A percentile compares a stretch with the other conserved stretches of the same genome.
phyloP scores from a whole-genome alignment of 225 moss, liverwort and hornwort species.

The Ulota crispa region DNA sequence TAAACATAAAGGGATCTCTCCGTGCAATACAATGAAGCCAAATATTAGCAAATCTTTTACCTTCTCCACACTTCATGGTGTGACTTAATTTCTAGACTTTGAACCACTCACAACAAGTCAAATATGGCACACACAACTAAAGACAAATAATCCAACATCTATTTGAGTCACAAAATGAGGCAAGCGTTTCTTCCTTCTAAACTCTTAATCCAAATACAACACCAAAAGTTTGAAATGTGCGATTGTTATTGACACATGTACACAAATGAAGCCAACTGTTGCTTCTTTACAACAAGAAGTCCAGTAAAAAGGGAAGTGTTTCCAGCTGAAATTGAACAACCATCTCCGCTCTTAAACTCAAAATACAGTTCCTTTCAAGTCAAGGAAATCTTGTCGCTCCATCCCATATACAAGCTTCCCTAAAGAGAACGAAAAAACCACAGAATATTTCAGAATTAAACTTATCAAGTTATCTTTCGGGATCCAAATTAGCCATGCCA shows the following conservation, averaged over 20 bases:
- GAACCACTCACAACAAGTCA: too few relatives aligned
- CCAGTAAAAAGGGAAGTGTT: background rate
- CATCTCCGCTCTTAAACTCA: conserved; percentile 22
- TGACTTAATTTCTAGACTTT: too few relatives aligned
- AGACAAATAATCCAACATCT: background rate
- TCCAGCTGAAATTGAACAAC: conserved; percentile 9
- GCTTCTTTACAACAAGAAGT: conserved; percentile 22
- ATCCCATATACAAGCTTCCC: background rate
- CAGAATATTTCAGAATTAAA: background rate
- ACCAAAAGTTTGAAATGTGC: background rate
- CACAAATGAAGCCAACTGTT: conserved; percentile 12
- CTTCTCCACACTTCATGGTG: too few relatives aligned
- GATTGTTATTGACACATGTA: conserved; percentile 23
- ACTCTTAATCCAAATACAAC: background rate
- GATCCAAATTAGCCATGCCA: background rate
- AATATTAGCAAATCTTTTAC: too few relatives aligned
- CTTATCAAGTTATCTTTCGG: background rate
- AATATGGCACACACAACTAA: background rate
- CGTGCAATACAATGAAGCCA: too few relatives aligned
- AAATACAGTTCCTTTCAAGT: background rate
- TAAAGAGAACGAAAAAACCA: conserved; percentile 13
- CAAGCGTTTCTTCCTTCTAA: background rate
- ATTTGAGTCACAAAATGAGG: background rate
- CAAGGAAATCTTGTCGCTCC: background rate
- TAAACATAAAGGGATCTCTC: too few relatives aligned